phyloP scores from a whole-genome alignment of 495 filamentous ascomycete species.

The Daldinia grandis region DNA sequence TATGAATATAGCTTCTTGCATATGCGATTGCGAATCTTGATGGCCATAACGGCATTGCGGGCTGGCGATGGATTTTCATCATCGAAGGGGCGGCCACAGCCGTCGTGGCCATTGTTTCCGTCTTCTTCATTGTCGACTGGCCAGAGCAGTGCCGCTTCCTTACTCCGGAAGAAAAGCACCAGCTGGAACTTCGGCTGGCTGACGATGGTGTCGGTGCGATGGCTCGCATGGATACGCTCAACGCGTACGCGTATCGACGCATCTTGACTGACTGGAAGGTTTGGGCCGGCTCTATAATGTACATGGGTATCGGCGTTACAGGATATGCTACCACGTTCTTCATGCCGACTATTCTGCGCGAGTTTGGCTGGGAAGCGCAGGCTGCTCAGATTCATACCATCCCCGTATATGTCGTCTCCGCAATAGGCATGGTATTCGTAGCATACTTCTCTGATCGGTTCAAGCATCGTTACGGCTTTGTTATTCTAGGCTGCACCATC shows the following conservation, averaged over 20 bases:
- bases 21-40: slow-evolving; percentile 65
- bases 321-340: slow-evolving; percentile 63
- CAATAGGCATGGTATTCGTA: slow-evolving; percentile 54
- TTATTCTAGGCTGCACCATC: slow-evolving; percentile 59
- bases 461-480: slow-evolving; percentile 52
- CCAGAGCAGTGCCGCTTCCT: slow-evolving; percentile 63
- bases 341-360: slow-evolving; percentile 64
- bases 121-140: slow-evolving; percentile 66
- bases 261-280: slow-evolving; percentile 66
- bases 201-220: slow-evolving; percentile 49
- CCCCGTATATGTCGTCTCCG: slow-evolving; percentile 64
- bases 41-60: slow-evolving; percentile 57
- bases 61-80: slow-evolving; percentile 62
- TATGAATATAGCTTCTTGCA: slow-evolving; percentile 57
- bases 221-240: slow-evolving; percentile 60
- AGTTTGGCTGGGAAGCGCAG: slow-evolving; percentile 62
- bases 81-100: slow-evolving; percentile 65
- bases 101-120: slow-evolving; percentile 53
- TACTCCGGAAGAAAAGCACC: slow-evolving; percentile 52
- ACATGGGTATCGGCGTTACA: slow-evolving; percentile 61
- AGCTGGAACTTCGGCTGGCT: slow-evolving; percentile 55
- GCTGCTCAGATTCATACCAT: slow-evolving; percentile 64
- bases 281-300: slow-evolving; percentile 59
- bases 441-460: slow-evolving; percentile 55
- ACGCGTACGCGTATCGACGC: slow-evolving; percentile 55